Base-by-base conservation (phyloP, 2,329 filamentous ascomycete genomes). In the Capronia coronata region DNA sequence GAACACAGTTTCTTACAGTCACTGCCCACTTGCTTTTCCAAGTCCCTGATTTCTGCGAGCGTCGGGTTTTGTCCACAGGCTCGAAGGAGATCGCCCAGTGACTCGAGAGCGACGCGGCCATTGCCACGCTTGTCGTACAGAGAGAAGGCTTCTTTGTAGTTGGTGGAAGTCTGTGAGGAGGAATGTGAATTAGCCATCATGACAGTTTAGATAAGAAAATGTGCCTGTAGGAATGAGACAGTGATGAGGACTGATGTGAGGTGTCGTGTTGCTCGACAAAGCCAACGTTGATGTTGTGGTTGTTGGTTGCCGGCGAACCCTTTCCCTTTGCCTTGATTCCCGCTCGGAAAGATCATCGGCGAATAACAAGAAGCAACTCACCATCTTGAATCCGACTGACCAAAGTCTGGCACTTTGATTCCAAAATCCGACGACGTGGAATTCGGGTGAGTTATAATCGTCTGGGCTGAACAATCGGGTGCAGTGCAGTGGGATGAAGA, bases 141-240 rank as follows among this genome's bases (percentile, higher is more conserved):
- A 64, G 90, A 90, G 74, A 98, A 98, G 62, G 93, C 93, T 84
- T 98, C 93, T 79, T 97, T 97, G 87, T 97, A 98, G 84, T 98
- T 97, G 75, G 91, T 97, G 55, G 80, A 81, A 67, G 80, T 78
- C 80, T 83, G 78, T 16, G 30, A 66, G 63, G 55, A 49, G n/a
- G 50, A 46, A 48, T 56, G 51, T 25, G 46, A 34, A 48, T 56
- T 58, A 51, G 55, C 52, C 55, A 58, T 58, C 13, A 25, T 22
- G 38, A 11, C 2, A 2, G 30, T 34, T 34, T 34, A 13, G 30
- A 32, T 8, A n/a, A 35, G 43, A 32, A 37, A 14, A 18, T n/a
- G 16, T 19, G 8, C 10, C 6, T 14, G 16, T 23, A 16, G 35
- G 25, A 23, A 25, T 7, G 32, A 25, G 42, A 40, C 16, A 38